Percentiles rank a stretch among this genome's conserved stretches.
Conservation (phyloP, 768 basidiomycete species). For the Termitomyces sp. region DNA sequence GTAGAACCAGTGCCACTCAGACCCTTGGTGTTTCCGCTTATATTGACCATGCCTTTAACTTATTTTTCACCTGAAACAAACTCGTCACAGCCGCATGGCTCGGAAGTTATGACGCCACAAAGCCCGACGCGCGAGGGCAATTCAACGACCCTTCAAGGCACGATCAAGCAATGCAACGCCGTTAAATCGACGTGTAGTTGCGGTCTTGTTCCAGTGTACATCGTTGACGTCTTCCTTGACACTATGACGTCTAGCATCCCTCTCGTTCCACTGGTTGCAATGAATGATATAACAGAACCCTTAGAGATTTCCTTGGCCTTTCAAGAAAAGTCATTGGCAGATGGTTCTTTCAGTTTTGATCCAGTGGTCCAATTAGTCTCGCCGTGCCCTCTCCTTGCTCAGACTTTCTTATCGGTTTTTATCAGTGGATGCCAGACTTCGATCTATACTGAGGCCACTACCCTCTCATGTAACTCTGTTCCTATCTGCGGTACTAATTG, state of each 20-base stretch:
- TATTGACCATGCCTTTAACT: background rate
- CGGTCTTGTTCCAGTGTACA: background rate
- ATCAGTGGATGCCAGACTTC: conserved; percentile 27
- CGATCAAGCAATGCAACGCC: background rate
- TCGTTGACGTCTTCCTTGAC: conserved; percentile 3
- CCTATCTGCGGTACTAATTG: conserved; percentile 19
- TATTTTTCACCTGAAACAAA: background rate
- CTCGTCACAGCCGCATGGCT: background rate
- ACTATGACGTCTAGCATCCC: background rate
- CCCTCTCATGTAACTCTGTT: conserved; percentile 20
- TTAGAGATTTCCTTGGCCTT: conserved; percentile 3
- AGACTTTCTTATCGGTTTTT: conserved; percentile 41
- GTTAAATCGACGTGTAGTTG: background rate
- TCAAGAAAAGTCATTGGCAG: background rate
- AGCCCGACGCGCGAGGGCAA: background rate
- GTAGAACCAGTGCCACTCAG: conserved; percentile 1
- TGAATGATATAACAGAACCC: background rate
- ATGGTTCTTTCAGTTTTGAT: conserved; percentile 28
- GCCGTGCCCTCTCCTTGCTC: conserved; percentile 32
- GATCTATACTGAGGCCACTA: conserved; percentile 38
- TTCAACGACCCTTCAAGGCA: background rate
- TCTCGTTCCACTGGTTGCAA: background rate
- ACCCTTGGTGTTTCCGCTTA: background rate
- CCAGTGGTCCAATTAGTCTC: conserved; percentile 47
- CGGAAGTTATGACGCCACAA: background rate